A percentile compares a stretch with the other conserved stretches of the same genome.
Evolutionary conservation across 441 rosid genomes (phyloP).

Genomic region (Monsonia emarginata): DNA sequence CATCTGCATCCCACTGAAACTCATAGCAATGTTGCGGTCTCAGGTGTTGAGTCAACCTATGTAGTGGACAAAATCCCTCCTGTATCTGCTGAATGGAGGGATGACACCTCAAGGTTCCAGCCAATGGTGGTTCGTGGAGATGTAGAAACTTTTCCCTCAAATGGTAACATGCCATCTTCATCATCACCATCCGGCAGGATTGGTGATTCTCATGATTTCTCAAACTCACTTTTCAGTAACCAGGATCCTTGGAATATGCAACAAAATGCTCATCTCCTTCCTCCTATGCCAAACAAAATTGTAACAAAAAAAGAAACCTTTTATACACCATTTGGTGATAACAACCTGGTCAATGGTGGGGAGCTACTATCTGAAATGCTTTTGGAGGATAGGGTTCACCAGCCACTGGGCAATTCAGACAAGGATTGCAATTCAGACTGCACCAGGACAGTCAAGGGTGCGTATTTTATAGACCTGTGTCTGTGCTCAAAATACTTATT

Average conservation of each 20-base stretch:
- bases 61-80: constrained; percentile 25
- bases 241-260: constrained; percentile 61
- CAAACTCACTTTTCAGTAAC: constrained; percentile 52
- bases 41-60: constrained; percentile 23
- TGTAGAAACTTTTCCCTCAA: constrained; percentile 20
- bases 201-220: constrained; percentile 35
- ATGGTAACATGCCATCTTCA: constrained; percentile 18
- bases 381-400: constrained; percentile 29
- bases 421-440: too few species aligned
- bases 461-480: not conserved
- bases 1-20: constrained; percentile 31
- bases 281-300: constrained; percentile 49
- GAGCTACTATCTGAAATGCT: constrained; percentile 23
- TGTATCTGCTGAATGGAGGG: constrained; percentile 27
- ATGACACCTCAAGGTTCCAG: constrained; percentile 24
- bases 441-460: constrained; percentile 5
- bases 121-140: constrained; percentile 21
- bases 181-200: constrained; percentile 21
- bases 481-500: not conserved
- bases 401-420: constrained; percentile 21
- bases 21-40: constrained; percentile 22
- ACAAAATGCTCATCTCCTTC: constrained; percentile 36
- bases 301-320: constrained; percentile 30
- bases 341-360: constrained; percentile 20
- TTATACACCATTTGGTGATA: constrained; percentile 31